phyloP scores from a whole-genome alignment of 495 filamentous ascomycete genomes.

The Penicillium subrubescens region DNA sequence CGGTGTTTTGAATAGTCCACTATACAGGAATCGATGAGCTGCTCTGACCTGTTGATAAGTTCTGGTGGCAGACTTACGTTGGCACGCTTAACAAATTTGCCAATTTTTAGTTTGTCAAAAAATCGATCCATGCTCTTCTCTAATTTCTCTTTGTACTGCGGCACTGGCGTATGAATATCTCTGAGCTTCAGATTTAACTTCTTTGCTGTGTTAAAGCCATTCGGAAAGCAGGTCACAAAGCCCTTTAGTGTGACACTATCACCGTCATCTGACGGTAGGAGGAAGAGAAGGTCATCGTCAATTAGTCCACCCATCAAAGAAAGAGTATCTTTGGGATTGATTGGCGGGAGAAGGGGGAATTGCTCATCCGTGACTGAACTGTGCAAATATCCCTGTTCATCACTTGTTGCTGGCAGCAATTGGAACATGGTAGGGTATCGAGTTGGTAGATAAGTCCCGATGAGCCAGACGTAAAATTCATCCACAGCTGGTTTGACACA shows the following conservation, averaged over 20 bases:
- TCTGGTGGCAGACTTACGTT: slow-evolving; percentile 48
- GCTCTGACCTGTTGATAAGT: not conserved
- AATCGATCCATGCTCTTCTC: slow-evolving; percentile 75
- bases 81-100: slow-evolving; percentile 34
- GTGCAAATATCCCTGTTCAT: not conserved
- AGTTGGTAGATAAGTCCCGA: slow-evolving; percentile 60
- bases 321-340: slow-evolving; percentile 31
- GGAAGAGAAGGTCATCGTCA: slow-evolving; percentile 73
- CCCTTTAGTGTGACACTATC: slow-evolving; percentile 58
- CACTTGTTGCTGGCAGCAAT: slow-evolving; percentile 6
- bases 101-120: slow-evolving; percentile 47
- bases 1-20: slow-evolving; percentile 17
- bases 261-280: slow-evolving; percentile 49
- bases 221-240: slow-evolving; percentile 69
- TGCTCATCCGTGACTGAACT: slow-evolving; percentile 13
- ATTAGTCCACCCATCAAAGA: slow-evolving; percentile 57
- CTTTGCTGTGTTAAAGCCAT: slow-evolving; percentile 62
- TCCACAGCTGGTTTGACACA: slow-evolving; percentile 52
- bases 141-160: slow-evolving; percentile 65
- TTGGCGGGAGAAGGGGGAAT: slow-evolving; percentile 5
- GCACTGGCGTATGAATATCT: slow-evolving; percentile 68
- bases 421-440: slow-evolving; percentile 65
- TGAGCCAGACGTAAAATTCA: slow-evolving; percentile 68
- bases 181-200: slow-evolving; percentile 65
- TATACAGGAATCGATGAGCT: not conserved